Percentiles rank a stretch among this genome's conserved stretches.
These are phyloP conservation scores for Vicia sativa DNA, from an alignment of 306 rosid species.

Conservation along the genomic window DNA sequence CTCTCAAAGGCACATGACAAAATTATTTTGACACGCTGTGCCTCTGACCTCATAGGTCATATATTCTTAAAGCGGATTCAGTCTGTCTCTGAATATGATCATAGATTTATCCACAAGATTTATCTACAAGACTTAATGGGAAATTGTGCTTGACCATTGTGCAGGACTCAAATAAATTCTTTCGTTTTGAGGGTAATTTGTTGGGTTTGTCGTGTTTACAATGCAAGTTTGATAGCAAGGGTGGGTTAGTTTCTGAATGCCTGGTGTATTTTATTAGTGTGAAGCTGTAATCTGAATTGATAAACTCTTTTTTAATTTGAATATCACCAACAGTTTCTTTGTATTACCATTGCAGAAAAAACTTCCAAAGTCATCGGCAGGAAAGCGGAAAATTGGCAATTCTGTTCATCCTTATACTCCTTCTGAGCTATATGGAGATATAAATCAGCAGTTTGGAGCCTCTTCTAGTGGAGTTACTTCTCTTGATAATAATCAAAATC, in stretches of 20 bases:
- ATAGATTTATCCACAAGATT: slow-evolving; percentile 4
- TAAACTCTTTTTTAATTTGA: slow-evolving; percentile 13
- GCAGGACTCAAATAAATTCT: slow-evolving; percentile 9
- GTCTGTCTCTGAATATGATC: slow-evolving; percentile 18
- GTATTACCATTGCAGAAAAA: slow-evolving; percentile 48
- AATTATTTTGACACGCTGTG: slow-evolving; percentile 15
- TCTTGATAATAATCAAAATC: slow-evolving; percentile 45
- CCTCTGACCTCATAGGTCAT: slow-evolving; percentile 12
- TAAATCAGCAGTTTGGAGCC: slow-evolving; percentile 44
- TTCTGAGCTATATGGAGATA: slow-evolving; percentile 44
- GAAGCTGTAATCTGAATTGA: slow-evolving; percentile 18
- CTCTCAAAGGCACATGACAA: slow-evolving; percentile 3
- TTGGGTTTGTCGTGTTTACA: slow-evolving; percentile 24
- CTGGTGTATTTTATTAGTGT: slow-evolving; percentile 11
- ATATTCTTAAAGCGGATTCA: slow-evolving; percentile 8
- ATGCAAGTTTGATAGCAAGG: slow-evolving; percentile 28
- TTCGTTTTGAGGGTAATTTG: slow-evolving; percentile 25
- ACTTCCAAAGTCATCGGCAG: slow-evolving; percentile 44
- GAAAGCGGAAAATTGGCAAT: slow-evolving; percentile 45
- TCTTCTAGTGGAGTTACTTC: slow-evolving; percentile 48
- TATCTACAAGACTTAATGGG: slow-evolving; percentile 24
- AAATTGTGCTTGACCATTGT: slow-evolving; percentile 29
- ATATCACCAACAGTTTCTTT: slow-evolving; percentile 20
- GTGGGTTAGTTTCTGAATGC: slow-evolving; percentile 28
- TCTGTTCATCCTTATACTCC: no score